Evolutionary conservation across 2,329 filamentous ascomycete species (phyloP), one percentile per base, ranked within the genome.

Genomic region (Alternaria sp.): DNA sequence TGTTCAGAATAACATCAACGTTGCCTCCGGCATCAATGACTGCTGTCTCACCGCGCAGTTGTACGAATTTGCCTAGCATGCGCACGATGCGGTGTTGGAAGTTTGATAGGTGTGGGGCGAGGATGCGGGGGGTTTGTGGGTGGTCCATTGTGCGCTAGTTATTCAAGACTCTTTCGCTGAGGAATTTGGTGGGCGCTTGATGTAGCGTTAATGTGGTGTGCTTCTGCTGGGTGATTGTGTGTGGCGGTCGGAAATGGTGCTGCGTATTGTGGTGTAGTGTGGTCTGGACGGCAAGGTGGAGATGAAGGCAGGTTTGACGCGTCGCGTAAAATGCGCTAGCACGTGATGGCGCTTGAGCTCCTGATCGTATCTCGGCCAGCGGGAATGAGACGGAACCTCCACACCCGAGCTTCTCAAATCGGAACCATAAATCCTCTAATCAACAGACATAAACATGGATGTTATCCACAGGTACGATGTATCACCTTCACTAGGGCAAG

Each of bases 61-160:
- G 90, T 5, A 88, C 87, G 50, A 98, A 93, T 74, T 91, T 93
- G 74, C 96, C 96, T 6, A 97, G 86, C 59, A 98, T 85, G 72
- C 93, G 93, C 66, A 98, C 92, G 66, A 91, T 92, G 69, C 88
- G 83, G 76, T 87, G 81, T 54, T 82, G 80, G 82, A 94, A 97
- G 75, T 86, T 86, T 77, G 93, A 88, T 61, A 98, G 90, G 81
- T 95, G 91, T 44, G 86, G 83, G 57, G 91, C 91, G 51, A 92
- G 93, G 79, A 97, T 89, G 80, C 96, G 93, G 28, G 96, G 95
- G 52, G 93, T 89, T 70, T 77, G 75, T 1, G 74, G 76, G 67
- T 76, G 70, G 57, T 78, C 76, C 76, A 77, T 77, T 57, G n/a
- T 57, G 21, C 21, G 21, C 21, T 21, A 21, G 21, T 21, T 21